A percentile compares a stretch with the other conserved stretches of the same genome.
Conservation (phyloP, 345 rosid species). For the Boechera stricta region DNA sequence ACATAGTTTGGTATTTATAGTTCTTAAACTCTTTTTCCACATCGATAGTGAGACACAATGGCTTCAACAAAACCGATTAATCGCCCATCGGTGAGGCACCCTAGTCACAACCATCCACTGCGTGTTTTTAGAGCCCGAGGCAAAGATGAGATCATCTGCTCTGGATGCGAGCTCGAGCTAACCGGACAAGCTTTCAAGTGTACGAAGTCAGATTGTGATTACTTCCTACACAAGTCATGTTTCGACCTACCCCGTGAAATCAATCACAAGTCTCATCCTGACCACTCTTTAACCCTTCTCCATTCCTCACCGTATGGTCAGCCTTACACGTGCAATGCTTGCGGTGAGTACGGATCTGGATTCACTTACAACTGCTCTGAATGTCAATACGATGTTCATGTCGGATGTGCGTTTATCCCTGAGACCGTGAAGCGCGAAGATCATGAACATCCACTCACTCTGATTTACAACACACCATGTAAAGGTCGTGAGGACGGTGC, state of each 20-base stretch:
- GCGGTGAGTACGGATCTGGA: slow-evolving; percentile 33
- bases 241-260: slow-evolving; percentile 20
- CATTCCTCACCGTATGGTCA: slow-evolving; percentile 24
- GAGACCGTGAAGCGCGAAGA: slow-evolving; percentile 30
- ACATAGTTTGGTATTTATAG: not conserved
- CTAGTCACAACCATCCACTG: slow-evolving; percentile 35
- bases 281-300: slow-evolving; percentile 28
- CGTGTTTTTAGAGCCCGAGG: slow-evolving; percentile 8
- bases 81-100: slow-evolving; percentile 30
- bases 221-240: slow-evolving; percentile 45
- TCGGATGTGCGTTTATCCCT: slow-evolving; percentile 35
- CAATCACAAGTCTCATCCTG: slow-evolving; percentile 30
- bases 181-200: slow-evolving; percentile 37
- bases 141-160: slow-evolving; percentile 35
- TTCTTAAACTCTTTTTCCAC: not conserved
- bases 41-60: not conserved
- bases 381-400: slow-evolving; percentile 42
- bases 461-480: slow-evolving; percentile 14
- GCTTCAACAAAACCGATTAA: slow-evolving; percentile 28
- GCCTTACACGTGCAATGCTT: slow-evolving; percentile 30
- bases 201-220: slow-evolving; percentile 32
- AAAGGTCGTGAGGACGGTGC: slow-evolving; percentile 18
- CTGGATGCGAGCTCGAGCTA: slow-evolving; percentile 34
- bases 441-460: slow-evolving; percentile 34
- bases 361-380: slow-evolving; percentile 35